Evolutionary conservation across 495 filamentous ascomycete species (phyloP).

Genomic region (Trichoderma virens): DNA sequence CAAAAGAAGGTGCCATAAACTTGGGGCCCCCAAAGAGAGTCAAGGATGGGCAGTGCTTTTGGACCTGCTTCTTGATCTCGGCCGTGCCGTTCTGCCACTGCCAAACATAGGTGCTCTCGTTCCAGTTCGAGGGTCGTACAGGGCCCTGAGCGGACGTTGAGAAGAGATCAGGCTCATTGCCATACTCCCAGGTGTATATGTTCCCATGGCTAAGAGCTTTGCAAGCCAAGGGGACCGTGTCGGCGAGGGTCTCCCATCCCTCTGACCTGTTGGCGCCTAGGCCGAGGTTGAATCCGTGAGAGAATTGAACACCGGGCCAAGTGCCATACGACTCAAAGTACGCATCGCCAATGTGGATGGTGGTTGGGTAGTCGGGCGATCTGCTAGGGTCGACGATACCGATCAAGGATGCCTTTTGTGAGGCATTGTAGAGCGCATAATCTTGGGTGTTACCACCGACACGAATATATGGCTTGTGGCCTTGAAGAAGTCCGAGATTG

Average conservation of each 20-base stretch:
- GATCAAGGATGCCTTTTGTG: conserved; percentile 43
- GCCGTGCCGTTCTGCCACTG: conserved; percentile 54
- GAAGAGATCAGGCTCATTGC: conserved; percentile 62
- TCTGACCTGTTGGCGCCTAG: conserved; percentile 46
- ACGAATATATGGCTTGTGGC: conserved; percentile 49
- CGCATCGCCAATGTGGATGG: conserved; percentile 51
- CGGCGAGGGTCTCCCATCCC: conserved; percentile 44
- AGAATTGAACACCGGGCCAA: conserved; percentile 49
- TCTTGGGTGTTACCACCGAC: conserved; percentile 59
- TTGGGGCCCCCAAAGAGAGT: conserved; percentile 32
- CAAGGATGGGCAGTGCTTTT: conserved; percentile 45
- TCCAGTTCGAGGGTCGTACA: conserved; percentile 47
- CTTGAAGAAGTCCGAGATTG: conserved; percentile 39
- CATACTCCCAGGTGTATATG: conserved; percentile 53
- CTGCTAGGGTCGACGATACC: conserved; percentile 43
- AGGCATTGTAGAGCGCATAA: conserved; percentile 52
- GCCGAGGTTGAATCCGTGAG: conserved; percentile 57
- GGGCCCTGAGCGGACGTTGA: conserved; percentile 45
- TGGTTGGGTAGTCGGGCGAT: conserved; percentile 54
- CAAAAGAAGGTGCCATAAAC: conserved; percentile 56
- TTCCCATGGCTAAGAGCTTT: conserved; percentile 44
- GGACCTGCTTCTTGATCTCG: conserved; percentile 41
- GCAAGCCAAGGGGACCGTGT: conserved; percentile 52
- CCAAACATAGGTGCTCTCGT: conserved; percentile 48
- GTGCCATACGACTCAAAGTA: conserved; percentile 61